Evolutionary conservation across 23 red algal genomes (phyloP).

Genomic region (Pyropia haitanensis): DNA sequence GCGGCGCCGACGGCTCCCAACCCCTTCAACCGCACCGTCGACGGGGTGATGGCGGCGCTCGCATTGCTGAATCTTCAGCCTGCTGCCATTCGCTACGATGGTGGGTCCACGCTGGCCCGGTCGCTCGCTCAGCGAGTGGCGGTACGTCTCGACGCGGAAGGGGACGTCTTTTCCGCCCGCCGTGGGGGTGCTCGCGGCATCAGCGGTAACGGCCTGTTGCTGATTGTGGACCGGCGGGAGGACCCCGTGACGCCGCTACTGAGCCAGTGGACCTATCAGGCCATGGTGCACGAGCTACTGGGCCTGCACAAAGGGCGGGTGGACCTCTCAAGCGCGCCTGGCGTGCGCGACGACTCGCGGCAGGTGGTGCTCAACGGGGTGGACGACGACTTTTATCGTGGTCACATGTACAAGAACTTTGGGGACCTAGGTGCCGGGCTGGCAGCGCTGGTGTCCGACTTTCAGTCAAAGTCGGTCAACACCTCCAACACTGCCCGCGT

Average conservation of each 20-base stretch:
- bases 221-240: slow-evolving; percentile 83
- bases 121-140: slow-evolving; percentile 67
- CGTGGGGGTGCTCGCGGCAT: slow-evolving; percentile 8
- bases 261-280: slow-evolving; percentile 98
- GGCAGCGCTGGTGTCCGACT: slow-evolving; percentile 61
- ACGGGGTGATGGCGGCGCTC: slow-evolving; percentile 61
- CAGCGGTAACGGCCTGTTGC: slow-evolving; percentile 8
- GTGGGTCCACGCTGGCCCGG: slow-evolving; percentile 34
- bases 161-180: slow-evolving; percentile 48
- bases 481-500: slow-evolving; percentile 9
- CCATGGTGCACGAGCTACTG: slow-evolving; percentile 93
- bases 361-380: slow-evolving; percentile 60
- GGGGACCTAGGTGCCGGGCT: slow-evolving; percentile 83
- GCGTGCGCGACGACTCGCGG: slow-evolving; percentile 44
- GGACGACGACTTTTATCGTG: slow-evolving; percentile 65
- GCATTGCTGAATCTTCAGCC: slow-evolving; percentile 40
- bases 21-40: slow-evolving; percentile 62
- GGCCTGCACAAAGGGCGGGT: slow-evolving; percentile 69
- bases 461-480: slow-evolving; percentile 54
- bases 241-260: slow-evolving; percentile 96
- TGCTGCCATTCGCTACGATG: slow-evolving; percentile 36
- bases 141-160: slow-evolving; percentile 84
- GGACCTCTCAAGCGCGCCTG: slow-evolving; percentile 24
- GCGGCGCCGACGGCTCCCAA: slow-evolving; percentile 17
- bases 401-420: slow-evolving; percentile 82